These are phyloP conservation scores for Beauveria sp. DNA, from an alignment of 2,329 filamentous ascomycete species.

Conservation along the genomic window DNA sequence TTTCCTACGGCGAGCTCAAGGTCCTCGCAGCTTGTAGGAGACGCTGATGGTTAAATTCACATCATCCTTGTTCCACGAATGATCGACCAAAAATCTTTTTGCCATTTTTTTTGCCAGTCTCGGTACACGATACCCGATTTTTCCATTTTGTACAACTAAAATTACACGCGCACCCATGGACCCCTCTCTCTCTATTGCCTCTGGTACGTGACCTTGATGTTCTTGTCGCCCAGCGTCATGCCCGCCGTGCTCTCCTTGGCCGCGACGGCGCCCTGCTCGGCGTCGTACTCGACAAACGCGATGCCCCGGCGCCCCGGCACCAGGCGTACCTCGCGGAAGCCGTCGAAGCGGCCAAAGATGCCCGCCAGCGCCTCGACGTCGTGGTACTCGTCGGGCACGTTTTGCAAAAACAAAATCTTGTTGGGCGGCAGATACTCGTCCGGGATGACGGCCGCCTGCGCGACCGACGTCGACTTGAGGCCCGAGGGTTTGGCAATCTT, in stretches of 20 bases:
- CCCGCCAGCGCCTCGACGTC: conserved; percentile 70
- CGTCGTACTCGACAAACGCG: conserved; percentile 94
- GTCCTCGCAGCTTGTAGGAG: too few species aligned
- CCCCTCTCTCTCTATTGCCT: conserved; percentile 51
- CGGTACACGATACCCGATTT: too few species aligned
- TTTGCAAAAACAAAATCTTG: conserved; percentile 92
- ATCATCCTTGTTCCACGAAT: not conserved
- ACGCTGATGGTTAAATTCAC: not conserved
- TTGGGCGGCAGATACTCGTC: conserved; percentile 97
- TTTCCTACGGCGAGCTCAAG: too few species aligned
- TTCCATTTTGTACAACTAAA: not conserved
- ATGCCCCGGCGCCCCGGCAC: conserved; percentile 83
- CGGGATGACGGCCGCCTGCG: conserved; percentile 68
- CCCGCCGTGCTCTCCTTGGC: conserved; percentile 91
- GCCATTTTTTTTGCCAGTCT: too few species aligned
- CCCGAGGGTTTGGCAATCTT: conserved; percentile 57
- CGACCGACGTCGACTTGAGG: conserved; percentile 66
- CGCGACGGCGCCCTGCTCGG: conserved; percentile 78
- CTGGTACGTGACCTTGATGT: conserved; percentile 95
- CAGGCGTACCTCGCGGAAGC: conserved; percentile 85
- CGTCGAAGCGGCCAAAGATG: conserved; percentile 84
- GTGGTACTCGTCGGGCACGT: conserved; percentile 72
- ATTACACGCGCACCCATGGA: not conserved
- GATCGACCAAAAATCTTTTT: not conserved
- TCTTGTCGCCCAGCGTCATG: conserved; percentile 67